Evolutionary conservation across 257 asterid species (phyloP).

Genomic region (Solanum ossicruentum): DNA sequence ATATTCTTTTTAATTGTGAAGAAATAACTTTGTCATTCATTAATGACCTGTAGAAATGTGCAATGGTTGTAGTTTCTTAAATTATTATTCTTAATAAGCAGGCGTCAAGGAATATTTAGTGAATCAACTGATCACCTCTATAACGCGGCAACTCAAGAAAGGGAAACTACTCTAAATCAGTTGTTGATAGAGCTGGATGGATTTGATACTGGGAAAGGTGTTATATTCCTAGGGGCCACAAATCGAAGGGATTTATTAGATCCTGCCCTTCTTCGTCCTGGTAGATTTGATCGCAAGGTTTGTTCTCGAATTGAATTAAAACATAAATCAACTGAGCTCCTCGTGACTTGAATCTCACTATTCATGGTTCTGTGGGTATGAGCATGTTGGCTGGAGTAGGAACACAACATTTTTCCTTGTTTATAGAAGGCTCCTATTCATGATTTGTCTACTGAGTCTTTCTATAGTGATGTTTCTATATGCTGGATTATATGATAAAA

Average conservation of each 20-base stretch:
- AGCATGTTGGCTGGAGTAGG: not conserved
- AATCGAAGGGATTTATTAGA: slow-evolving; percentile 92
- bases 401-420: not conserved
- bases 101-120: slow-evolving; percentile 77
- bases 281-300: slow-evolving; percentile 99
- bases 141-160: slow-evolving; percentile 90
- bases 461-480: not conserved
- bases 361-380: not conserved
- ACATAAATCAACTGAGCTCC: not conserved
- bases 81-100: slow-evolving; percentile 13
- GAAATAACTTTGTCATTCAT: not conserved
- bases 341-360: not conserved
- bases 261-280: slow-evolving; percentile 99
- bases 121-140: slow-evolving; percentile 41
- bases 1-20: not conserved
- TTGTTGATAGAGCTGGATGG: slow-evolving; percentile 94
- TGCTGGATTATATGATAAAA: not conserved
- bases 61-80: not conserved
- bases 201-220: slow-evolving; percentile 98
- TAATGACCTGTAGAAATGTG: not conserved
- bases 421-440: not conserved
- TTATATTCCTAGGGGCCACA: slow-evolving; percentile 94
- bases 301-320: slow-evolving; percentile 5
- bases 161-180: slow-evolving; percentile 96
- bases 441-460: not conserved